Base-by-base conservation (phyloP, 2,329 filamentous ascomycete species). In the Trichoderma afroharzianum region DNA sequence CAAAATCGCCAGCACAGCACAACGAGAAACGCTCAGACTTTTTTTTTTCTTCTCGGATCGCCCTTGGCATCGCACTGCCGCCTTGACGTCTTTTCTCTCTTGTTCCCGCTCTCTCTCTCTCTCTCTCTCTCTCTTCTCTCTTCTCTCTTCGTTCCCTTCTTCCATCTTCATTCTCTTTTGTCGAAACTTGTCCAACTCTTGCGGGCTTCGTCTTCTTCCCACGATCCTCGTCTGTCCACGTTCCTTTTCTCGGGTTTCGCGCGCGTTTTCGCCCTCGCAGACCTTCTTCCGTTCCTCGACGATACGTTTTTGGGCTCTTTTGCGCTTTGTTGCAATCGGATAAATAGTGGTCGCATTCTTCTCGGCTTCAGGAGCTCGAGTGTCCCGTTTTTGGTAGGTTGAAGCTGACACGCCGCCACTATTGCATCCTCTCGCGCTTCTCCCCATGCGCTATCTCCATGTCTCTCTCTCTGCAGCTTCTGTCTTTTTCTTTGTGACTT, bases 61-160 rank as follows among this genome's bases (percentile, higher is more conserved):
- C 47, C 43, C 66, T 68, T 32, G 66, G 66, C 66, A 59, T 68
- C 66, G 28, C 33, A 24, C 55, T 61, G 53, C 66, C 66, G 36
- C 32, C 26, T 50, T 30, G 55, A 50, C 39, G 28, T 61, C 36
- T 32, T 43, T 9, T 21, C 2, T 15, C 33, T 24, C 53, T 21
- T 1, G 33, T 21, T 18, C 28, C 24, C 24, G 18, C 58, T 67
- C 55, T 58, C 55, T 47, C 21, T 59, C 30, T n/a, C 18, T 8
- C 28, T 43, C 33, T 21, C 24, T 15, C 24, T 21, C 15, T n/a
- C n/a, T n/a, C n/a, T n/a, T n/a, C n/a, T n/a, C 24, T 32, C 36
- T 59, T 59, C 14, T 47, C 28, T 69, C 62, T 24, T 63, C 30
- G n/a, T 33, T 21, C 21, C 6, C 33, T 36, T 36, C 6, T 7